Base-by-base conservation (phyloP, 1,284 basidiomycete genomes). In the Boletus mariae region DNA sequence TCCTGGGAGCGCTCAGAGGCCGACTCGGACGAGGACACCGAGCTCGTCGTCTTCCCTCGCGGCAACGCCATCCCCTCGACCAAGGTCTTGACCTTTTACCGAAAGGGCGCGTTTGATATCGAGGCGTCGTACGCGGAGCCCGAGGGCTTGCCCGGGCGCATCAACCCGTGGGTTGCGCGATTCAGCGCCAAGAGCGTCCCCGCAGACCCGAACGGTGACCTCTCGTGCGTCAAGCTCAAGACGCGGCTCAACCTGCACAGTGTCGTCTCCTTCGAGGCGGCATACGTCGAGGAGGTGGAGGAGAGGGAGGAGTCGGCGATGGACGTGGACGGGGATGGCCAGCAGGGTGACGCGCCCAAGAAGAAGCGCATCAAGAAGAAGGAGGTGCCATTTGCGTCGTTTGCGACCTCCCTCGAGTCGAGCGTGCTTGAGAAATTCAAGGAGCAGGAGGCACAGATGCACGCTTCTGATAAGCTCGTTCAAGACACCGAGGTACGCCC, bases 51-150 rank as follows among this genome's bases (percentile, higher is more conserved):
- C 52, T 97, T 94, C 83, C 85, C 88, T 51, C 77, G 78, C 45
- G 87, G 85, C 55, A 95, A 96, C 74, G 66, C 73, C 49, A 81
- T 95, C 55, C 94, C 94, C 8, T 94, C 92, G 32, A 94, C 93
- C 68, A 97, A 97, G 75, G 84, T 94, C 59, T 82, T 97, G 60
- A 92, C 92, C n/a, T 96, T 96, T 81, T 90, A 92, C 73, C 87
- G 94, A 69, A 86, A 85, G 64, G 84, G 85, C 47, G 71, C 88
- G 7, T 98, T 98, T 74, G 88, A 91, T 52, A 79, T 98, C 65
- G 87, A 94, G 72, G 89, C 91, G 5, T 71, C 75, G 44, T 97
- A 97, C 71, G 84, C 83, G 20, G 82, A 92, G 35, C 84, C 88
- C 2, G 62, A 73, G 2, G 61, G 63, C 23, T 78, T 97, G 25